Evolutionary conservation across 768 basidiomycete species (phyloP).

Genomic region (Tricholomella constricta): DNA sequence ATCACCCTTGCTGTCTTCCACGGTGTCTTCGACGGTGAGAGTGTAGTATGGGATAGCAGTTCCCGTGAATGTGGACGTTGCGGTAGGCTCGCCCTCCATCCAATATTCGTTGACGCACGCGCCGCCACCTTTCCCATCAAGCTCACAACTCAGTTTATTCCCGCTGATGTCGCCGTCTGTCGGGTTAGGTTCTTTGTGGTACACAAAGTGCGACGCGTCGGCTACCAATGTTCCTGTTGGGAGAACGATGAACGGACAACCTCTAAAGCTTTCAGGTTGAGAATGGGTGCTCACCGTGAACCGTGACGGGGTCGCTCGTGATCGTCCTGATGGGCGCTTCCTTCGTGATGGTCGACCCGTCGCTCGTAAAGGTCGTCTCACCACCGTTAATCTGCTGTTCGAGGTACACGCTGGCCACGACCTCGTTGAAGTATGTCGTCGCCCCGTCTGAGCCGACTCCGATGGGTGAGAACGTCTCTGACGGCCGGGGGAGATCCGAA

Average conservation of each 20-base stretch:
- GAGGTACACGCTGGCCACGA: conserved; percentile 8
- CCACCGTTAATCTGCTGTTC: conserved; percentile 5
- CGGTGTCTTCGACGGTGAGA: background rate
- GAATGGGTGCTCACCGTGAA: too few species aligned
- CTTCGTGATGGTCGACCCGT: background rate
- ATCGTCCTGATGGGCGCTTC: conserved; percentile 2
- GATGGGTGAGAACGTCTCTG: conserved; percentile 6
- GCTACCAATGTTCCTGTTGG: conserved; percentile 8
- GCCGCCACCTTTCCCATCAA: conserved; percentile 11
- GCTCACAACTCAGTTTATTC: conserved; percentile 2
- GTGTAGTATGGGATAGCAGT: conserved; percentile 6
- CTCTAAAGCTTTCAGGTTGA: too few species aligned
- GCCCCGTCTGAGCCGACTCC: conserved; percentile 11
- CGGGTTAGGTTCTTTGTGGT: background rate
- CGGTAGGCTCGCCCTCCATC: background rate
- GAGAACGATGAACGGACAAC: background rate
- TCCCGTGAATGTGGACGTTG: conserved; percentile 9
- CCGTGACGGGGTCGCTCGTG: conserved; percentile 4
- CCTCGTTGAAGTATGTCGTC: conserved; percentile 13
- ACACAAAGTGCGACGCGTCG: conserved; percentile 15
- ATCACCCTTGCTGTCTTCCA: background rate
- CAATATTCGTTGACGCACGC: conserved; percentile 8
- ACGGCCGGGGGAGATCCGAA: background rate
- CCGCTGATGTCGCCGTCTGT: background rate
- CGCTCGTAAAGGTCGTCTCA: background rate